Base-by-base conservation (phyloP, 2,329 filamentous ascomycete genomes). In the Fusarium agapanthi region DNA sequence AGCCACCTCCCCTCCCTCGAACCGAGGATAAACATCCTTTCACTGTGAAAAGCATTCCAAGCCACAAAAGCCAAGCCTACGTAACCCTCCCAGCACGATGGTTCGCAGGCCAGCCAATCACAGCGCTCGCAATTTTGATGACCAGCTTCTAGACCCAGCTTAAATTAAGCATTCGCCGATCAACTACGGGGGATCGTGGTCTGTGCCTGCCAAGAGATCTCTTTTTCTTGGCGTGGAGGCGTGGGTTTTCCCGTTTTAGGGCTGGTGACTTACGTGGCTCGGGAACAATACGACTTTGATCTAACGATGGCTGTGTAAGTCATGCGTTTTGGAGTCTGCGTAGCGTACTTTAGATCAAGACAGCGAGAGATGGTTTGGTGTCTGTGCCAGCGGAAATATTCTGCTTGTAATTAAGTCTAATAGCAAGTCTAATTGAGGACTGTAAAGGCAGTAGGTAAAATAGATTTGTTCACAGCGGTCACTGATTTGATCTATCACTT, bases 401-500 rank as follows among this genome's bases (percentile, higher is more conserved):
- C 4, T 14, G 4, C 7, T 30, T 22, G 13, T 13, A 5, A 11
- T 16, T 14, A 40, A 60, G n/a, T 38, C 15, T 40, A 47, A 47
- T 3, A 6, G 12, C 22, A 62, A 47, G 40, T 62, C 20, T 60
- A 60, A 47, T 24, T 62, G 5, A 15, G 11, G 12, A 14, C 30
- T n/a, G 8, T 28, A 7, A 3, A 0, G 13, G 15, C 6, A 12
- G 6, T 14, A 2, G 13, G 16, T 2, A n/a, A 34, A 32, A 18
- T 5, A 2, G 3, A n/a, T 34, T 1, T 3, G 3, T 12, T 9
- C 26, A 26, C 16, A 3, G 7, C 3, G 0, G n/a, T 15, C 12
- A 8, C 16, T 10, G 2, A 20, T 6, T 12, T 20, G 2, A 11
- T 34, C 12, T 1, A 11, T 11, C 7, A 26, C 12, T 4, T 50